Base-by-base conservation (phyloP, 306 rosid genomes). In the Delonix regia region DNA sequence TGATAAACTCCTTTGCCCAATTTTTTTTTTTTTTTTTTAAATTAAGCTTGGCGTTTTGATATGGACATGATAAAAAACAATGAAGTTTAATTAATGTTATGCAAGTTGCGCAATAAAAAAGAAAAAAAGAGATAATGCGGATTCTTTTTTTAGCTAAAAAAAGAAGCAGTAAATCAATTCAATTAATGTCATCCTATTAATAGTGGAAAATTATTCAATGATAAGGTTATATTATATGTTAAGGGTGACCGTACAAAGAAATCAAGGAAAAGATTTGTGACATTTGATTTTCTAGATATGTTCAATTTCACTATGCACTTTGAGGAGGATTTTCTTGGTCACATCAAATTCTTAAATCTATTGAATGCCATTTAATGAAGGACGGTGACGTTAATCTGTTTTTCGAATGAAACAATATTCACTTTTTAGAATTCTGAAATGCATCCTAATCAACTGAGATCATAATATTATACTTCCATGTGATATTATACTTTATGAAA, bases 331-430 rank as follows among this genome's bases (percentile, higher is more conserved):
- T 73, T 76, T 73, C 34, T 51, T 9, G 27, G 47, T 78, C 59
- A 67, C n/a, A 72, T 82, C 65, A 45, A 64, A 45, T 56, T 82
- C 13, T 71, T 22, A n/a, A 10, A 62, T 34, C 30, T n/a, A 60
- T 76, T 76, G 52, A 55, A 25, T 57, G 59, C 15, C 18, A 38
- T 49, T 56, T 38, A 44, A 53, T 36, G 36, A 75, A 8, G 21
- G 19, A 16, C 10, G 25, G 18, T 62, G 45, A 62, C 44, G 68
- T 7, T 11, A 34, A 63, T 3, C 1, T 5, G 36, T 57, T 24
- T 24, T 57, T 56, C 22, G 15, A 39, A 33, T 61, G 39, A 33
- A 61, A 61, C 44, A 30, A 4, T 38, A 12, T 0, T 4, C 10
- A 0, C 67, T n/a, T 8, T 10, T 30, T 30, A 13, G 15, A n/a